These are phyloP conservation scores for Aotearoamyces nothofagi DNA, from an alignment of 2,329 filamentous ascomycete genomes.

Conservation along the genomic window DNA sequence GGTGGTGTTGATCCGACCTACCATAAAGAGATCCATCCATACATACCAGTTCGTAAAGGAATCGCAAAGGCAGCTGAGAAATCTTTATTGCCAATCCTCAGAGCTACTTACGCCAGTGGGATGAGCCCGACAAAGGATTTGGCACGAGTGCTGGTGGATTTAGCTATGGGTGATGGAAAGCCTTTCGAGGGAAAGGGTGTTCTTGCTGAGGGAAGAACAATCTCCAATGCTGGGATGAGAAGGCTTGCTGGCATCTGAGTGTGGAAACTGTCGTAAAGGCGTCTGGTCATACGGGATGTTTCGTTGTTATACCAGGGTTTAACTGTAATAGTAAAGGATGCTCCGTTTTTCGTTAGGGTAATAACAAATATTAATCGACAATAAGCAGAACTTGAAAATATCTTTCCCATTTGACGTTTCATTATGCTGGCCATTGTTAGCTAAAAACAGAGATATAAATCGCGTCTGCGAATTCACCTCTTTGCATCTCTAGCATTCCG, in stretches of 20 bases:
- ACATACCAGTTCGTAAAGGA: conserved; percentile 15
- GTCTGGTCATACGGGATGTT: too few relatives aligned
- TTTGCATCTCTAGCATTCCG: too few relatives aligned
- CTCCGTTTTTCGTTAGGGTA: too few relatives aligned
- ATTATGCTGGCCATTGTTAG: too few relatives aligned
- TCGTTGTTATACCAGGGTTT: too few relatives aligned
- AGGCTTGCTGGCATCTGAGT: conserved; percentile 21
- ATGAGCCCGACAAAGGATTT: conserved; percentile 30
- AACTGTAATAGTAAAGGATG: too few relatives aligned
- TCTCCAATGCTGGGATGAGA: conserved; percentile 24
- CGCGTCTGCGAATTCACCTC: too few relatives aligned
- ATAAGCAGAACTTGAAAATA: too few relatives aligned
- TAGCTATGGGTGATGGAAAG: conserved; percentile 31
- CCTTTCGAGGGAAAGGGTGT: conserved; percentile 22
- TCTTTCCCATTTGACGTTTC: too few relatives aligned
- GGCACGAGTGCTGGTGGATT: conserved; percentile 28
- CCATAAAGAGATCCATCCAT: conserved; percentile 25
- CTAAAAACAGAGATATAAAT: too few relatives aligned
- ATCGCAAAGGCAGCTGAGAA: conserved; percentile 10
- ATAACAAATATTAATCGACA: too few relatives aligned
- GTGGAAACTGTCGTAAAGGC: too few relatives aligned
- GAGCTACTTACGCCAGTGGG: conserved; percentile 17
- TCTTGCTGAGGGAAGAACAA: conserved; percentile 20
- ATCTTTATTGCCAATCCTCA: conserved; percentile 12
- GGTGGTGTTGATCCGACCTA: conserved; percentile 36